These are phyloP conservation scores for Globisporangium spiculum DNA, from an alignment of 352 stramenopile species.

Conservation along the genomic window DNA sequence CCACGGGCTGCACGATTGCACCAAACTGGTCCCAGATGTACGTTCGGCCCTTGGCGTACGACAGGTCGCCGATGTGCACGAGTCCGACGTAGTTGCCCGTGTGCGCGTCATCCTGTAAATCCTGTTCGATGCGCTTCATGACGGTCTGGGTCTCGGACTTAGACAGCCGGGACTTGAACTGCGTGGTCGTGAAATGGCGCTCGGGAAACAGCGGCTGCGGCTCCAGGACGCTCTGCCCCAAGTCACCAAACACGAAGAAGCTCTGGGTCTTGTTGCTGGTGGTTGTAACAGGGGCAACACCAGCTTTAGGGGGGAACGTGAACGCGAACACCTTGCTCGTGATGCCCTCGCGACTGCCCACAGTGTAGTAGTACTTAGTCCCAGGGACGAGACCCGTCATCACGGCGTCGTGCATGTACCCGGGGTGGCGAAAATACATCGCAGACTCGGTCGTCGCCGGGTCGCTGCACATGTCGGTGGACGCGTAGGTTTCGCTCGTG, in stretches of 20 bases:
- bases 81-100: conserved; percentile 39
- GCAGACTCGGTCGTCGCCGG: conserved; percentile 19
- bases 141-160: conserved; percentile 26
- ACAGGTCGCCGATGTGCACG: conserved; percentile 76
- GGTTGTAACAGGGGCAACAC: background rate
- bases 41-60: conserved; percentile 61
- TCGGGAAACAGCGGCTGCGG: background rate
- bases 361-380: conserved; percentile 30
- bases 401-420: conserved; percentile 31
- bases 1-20: conserved; percentile 70
- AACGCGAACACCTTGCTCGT: conserved; percentile 26
- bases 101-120: conserved; percentile 20
- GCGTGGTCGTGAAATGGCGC: background rate
- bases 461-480: conserved; percentile 26
- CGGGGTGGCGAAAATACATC: conserved; percentile 31
- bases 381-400: conserved; percentile 24
- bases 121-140: conserved; percentile 34
- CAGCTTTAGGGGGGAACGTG: conserved; percentile 21
- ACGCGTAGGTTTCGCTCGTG: conserved; percentile 20
- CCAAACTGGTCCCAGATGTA: conserved; percentile 81
- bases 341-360: conserved; percentile 35
- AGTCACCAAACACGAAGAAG: conserved; percentile 32
- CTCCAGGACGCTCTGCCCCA: conserved; percentile 23
- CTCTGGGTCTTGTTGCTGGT: conserved; percentile 15
- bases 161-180: conserved; percentile 13